A percentile compares a stretch with the other conserved stretches of the same genome.
Evolutionary conservation across 1,139 yeast species (phyloP).

Genomic region (Sporopachydermia cereana): DNA sequence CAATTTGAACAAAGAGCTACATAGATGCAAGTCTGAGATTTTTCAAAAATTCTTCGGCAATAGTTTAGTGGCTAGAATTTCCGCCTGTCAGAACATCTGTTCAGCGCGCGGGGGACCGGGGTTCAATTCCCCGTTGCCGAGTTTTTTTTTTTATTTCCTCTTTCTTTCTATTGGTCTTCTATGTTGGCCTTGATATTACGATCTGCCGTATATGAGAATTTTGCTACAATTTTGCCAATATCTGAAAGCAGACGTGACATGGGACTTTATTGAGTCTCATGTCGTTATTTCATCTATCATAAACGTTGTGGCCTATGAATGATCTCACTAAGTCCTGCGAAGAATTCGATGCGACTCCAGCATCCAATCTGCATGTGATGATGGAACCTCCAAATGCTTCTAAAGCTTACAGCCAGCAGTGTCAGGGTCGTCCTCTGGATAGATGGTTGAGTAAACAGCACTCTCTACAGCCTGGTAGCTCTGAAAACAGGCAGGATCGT

Average conservation of each 20-base stretch:
- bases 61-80: constrained; percentile 27
- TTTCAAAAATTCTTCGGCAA: constrained; percentile 16
- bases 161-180: neutral
- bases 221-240: neutral
- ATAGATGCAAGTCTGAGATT: neutral
- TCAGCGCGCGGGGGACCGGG: constrained; percentile 54
- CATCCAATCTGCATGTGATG: too few species aligned
- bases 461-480: neutral
- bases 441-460: constrained; percentile 2
- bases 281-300: too few species aligned
- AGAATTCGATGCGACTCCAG: too few species aligned
- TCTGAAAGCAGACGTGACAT: neutral
- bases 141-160: constrained; percentile 21
- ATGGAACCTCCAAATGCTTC: too few species aligned
- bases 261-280: neutral
- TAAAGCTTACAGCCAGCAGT: neutral
- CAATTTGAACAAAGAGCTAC: too few species aligned
- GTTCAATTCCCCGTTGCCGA: constrained; percentile 64
- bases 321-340: too few species aligned
- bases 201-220: neutral
- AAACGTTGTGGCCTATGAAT: too few species aligned
- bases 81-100: constrained; percentile 21
- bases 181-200: neutral
- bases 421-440: neutral
- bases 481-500: constrained; percentile 2